Evolutionary conservation across 257 asterid species (phyloP).

Genomic region (Henckelia pumila): DNA sequence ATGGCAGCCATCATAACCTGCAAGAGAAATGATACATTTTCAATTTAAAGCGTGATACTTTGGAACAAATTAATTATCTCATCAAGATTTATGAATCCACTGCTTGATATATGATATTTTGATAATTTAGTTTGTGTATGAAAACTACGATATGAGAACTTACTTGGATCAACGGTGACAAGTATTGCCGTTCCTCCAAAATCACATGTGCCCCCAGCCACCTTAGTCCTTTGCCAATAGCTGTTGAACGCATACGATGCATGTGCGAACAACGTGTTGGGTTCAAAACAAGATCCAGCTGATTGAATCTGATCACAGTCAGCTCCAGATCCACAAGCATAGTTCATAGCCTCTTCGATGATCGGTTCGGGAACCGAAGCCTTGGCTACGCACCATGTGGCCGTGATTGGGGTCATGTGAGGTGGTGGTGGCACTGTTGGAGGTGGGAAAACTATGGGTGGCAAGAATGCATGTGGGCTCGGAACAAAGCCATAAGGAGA

Average conservation of each 20-base stretch:
- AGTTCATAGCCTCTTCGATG: conserved; percentile 87
- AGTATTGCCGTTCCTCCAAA: conserved; percentile 93
- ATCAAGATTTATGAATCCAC: neutral
- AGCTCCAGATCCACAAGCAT: conserved; percentile 92
- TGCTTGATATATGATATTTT: neutral
- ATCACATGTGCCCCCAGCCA: conserved; percentile 76
- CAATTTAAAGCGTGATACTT: no score
- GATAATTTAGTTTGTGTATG: neutral
- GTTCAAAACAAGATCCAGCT: conserved; percentile 70
- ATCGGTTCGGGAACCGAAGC: conserved; percentile 89
- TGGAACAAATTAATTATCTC: neutral
- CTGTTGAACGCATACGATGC: conserved; percentile 94
- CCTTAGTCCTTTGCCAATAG: conserved; percentile 82
- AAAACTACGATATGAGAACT: conserved; percentile 7
- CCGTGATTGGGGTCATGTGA: conserved; percentile 32
- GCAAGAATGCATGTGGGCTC: conserved; percentile 51
- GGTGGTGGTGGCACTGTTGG: conserved; percentile 87
- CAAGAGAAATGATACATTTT: neutral
- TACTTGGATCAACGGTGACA: conserved; percentile 91
- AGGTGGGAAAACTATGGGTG: conserved; percentile 81
- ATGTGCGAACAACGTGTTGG: conserved; percentile 74
- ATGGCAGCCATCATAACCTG: conserved; percentile 84
- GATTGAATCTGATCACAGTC: conserved; percentile 72
- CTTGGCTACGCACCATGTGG: conserved; percentile 96
- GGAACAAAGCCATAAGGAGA: conserved; percentile 41